Evolutionary conservation across 768 basidiomycete genomes (phyloP).

Genomic region (Epithele typhae): DNA sequence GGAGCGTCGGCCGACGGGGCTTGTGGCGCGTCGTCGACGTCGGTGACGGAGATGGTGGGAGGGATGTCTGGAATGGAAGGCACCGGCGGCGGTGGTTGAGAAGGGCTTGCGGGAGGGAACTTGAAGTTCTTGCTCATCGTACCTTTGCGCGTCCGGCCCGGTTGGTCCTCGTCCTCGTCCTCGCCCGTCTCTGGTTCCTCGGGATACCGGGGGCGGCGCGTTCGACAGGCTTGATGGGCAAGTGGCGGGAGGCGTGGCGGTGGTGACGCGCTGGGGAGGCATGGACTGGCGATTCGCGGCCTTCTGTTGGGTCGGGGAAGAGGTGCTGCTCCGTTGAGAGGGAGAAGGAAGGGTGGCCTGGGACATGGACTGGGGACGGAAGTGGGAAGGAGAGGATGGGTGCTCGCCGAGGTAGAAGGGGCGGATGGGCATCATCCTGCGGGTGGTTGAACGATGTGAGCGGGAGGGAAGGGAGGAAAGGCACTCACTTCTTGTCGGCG

Average conservation of each 20-base stretch:
- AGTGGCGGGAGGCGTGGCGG: conserved; percentile 39
- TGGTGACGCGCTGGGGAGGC: conserved; percentile 46
- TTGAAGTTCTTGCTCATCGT: conserved; percentile 58
- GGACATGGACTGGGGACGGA: conserved; percentile 74
- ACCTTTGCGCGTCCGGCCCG: conserved; percentile 42
- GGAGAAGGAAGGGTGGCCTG: conserved; percentile 53
- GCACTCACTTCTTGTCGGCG: conserved; percentile 74
- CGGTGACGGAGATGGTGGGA: neutral
- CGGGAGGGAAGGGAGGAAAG: neutral
- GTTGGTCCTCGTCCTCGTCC: conserved; percentile 12
- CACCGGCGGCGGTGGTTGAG: conserved; percentile 26
- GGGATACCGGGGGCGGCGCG: conserved; percentile 27
- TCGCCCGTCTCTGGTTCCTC: conserved; percentile 38
- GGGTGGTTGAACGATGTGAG: conserved; percentile 2
- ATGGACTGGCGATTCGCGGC: conserved; percentile 61
- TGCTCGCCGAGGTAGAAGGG: conserved; percentile 75
- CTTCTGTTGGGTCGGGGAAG: conserved; percentile 26
- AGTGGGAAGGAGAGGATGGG: conserved; percentile 42
- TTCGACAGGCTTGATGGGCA: conserved; percentile 31
- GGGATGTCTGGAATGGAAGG: conserved; percentile 24
- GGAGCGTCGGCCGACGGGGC: conserved; percentile 11
- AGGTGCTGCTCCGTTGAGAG: conserved; percentile 30
- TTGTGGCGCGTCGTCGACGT: conserved; percentile 1
- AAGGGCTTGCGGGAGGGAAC: conserved; percentile 27
- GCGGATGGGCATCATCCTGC: conserved; percentile 84